Base-by-base conservation (phyloP, 108 stramenopile species). In the Conticribra weissflogii region DNA sequence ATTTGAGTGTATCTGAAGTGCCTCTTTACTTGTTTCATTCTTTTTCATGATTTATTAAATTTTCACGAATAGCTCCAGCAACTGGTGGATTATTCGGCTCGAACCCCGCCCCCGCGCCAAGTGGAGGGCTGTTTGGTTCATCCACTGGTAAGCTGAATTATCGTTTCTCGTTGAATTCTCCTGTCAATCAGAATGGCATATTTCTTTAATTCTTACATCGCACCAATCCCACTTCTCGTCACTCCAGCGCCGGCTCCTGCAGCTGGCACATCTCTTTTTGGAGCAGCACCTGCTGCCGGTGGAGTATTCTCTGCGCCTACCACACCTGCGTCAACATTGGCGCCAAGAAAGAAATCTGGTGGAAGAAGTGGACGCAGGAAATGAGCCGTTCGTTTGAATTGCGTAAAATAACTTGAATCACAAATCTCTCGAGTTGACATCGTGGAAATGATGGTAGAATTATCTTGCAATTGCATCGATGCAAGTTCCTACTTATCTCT, bases 181-280 rank as follows among this genome's bases (percentile, higher is more conserved):
- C 12, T 2, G 29, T 15, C 8, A 31, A 30, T 12, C 36, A 59
- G 36, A 23, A 32, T 12, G 3, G 18, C 19, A 21, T 5, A 51
- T 22, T 51, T 51, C 9, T 45, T 45, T 45, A 45, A 45, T 45
- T 14, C 44, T 45, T 45, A 45, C 16, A 9, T 16, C 16, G 9
- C 44, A 45, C 9, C 16, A 45, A 45, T 45, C 14, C 44, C 81
- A 41, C 47, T 84, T 16, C 82, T 84, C 59, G 86, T 81, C 0
- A 47, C 55, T 14, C 65, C 85, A 1, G 79, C 84, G n/a, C 80
- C 87, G 3, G 83, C n/a, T n/a, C n/a, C n/a, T n/a, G n/a, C n/a
- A n/a, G n/a, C n/a, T n/a, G n/a, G n/a, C n/a, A n/a, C n/a, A n/a
- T n/a, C n/a, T n/a, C n/a, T n/a, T n/a, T n/a, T n/a, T n/a, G n/a